A percentile compares a stretch with the other conserved stretches of the same genome.
Evolutionary conservation across 106 monocot species (phyloP).

Genomic region (Cymbidium sinense): DNA sequence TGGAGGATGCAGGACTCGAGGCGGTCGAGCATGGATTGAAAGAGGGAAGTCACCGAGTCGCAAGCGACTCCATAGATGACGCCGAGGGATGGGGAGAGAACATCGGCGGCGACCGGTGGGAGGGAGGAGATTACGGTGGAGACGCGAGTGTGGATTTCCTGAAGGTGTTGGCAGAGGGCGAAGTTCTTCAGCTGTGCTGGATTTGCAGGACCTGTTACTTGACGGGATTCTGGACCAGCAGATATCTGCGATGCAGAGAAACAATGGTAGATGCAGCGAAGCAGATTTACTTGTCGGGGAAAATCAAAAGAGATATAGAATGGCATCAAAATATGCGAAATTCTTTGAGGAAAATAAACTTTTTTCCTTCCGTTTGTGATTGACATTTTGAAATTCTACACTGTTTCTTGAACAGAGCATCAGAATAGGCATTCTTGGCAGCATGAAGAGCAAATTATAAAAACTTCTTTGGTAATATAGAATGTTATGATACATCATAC

Average conservation of each 20-base stretch:
- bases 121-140: constrained; percentile 40
- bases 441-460: too few species aligned
- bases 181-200: constrained; percentile 84
- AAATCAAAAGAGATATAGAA: too few species aligned
- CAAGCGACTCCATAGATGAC: constrained; percentile 71
- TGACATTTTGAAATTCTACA: too few species aligned
- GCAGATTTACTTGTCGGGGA: too few species aligned
- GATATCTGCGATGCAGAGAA: constrained; percentile 45
- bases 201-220: constrained; percentile 73
- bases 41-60: constrained; percentile 72
- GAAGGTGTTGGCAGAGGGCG: constrained; percentile 77
- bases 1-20: constrained; percentile 70
- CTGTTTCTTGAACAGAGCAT: too few species aligned
- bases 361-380: too few species aligned
- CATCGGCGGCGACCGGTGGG: constrained; percentile 44
- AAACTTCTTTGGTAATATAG: too few species aligned
- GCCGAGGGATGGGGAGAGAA: constrained; percentile 71
- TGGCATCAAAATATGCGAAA: too few species aligned
- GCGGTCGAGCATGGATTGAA: constrained; percentile 81
- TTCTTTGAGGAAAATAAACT: too few species aligned
- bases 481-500: too few species aligned
- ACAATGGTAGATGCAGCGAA: not conserved
- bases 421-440: too few species aligned
- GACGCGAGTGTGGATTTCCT: constrained; percentile 70
- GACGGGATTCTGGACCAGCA: constrained; percentile 86